phyloP scores from a whole-genome alignment of 129 eudicot species.

The carrot (Daucus carota) region DNA sequence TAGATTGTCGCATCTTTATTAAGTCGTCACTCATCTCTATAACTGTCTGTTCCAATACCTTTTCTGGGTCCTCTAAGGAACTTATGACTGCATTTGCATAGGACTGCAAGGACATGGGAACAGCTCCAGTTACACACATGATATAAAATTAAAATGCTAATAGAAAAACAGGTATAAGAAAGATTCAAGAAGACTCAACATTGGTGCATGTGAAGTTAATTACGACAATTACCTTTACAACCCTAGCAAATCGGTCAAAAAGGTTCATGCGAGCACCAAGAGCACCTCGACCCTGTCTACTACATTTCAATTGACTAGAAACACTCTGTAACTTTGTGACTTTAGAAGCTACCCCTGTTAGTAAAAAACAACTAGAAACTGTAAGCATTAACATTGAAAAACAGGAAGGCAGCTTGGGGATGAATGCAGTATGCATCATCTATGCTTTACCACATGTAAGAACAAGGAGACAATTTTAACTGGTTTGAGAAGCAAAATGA shows the following conservation, averaged over 20 bases:
- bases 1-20: constrained; percentile 34
- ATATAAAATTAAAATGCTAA: background rate
- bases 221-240: constrained; percentile 19
- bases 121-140: background rate
- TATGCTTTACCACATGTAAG: background rate
- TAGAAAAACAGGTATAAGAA: background rate
- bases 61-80: constrained; percentile 36
- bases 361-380: background rate
- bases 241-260: constrained; percentile 34
- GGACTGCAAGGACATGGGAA: constrained; percentile 14
- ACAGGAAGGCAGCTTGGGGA: background rate
- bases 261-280: constrained; percentile 24
- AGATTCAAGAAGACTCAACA: background rate
- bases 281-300: constrained; percentile 18
- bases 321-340: constrained; percentile 4
- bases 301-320: constrained; percentile 18
- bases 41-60: constrained; percentile 32
- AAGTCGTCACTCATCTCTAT: constrained; percentile 33
- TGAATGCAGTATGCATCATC: background rate
- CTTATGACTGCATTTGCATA: constrained; percentile 38
- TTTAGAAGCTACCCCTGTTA: constrained; percentile 3
- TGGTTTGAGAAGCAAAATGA: too few relatives aligned
- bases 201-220: background rate
- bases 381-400: background rate
- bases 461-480: background rate